Evolutionary conservation across 1,284 basidiomycete genomes (phyloP).

Genomic region (Chiua sp.): DNA sequence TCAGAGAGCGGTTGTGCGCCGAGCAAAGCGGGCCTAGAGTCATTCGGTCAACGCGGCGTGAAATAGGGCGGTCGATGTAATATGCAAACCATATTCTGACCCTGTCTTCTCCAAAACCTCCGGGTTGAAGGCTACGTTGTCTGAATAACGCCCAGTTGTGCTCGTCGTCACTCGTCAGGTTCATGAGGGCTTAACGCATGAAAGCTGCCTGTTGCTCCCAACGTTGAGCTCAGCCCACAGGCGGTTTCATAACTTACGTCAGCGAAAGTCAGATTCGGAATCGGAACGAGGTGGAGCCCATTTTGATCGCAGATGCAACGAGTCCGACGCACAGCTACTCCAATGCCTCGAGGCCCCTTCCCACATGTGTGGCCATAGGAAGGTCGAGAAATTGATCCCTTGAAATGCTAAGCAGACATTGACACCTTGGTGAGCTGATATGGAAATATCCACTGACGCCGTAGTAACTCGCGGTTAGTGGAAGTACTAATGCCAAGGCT

Average conservation of each 20-base stretch:
- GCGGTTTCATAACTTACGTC: conserved; percentile 22
- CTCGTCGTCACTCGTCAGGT: conserved; percentile 28
- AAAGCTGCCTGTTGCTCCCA: conserved; percentile 3
- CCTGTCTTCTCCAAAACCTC: conserved; percentile 67
- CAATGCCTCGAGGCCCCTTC: background rate
- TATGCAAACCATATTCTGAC: conserved; percentile 59
- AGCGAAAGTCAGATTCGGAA: conserved; percentile 17
- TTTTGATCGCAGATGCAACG: too few relatives aligned
- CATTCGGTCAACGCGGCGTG: conserved; percentile 13
- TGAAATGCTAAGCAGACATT: too few relatives aligned
- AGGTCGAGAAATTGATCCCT: too few relatives aligned
- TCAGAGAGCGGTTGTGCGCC: conserved; percentile 29
- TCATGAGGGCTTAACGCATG: conserved; percentile 28
- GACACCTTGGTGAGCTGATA: too few relatives aligned
- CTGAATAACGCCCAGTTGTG: conserved; percentile 57
- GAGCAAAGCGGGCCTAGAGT: conserved; percentile 29
- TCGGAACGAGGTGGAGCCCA: background rate
- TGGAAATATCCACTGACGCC: too few relatives aligned
- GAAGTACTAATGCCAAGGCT: too few relatives aligned
- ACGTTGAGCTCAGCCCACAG: background rate
- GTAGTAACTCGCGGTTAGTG: too few relatives aligned
- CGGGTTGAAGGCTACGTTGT: conserved; percentile 55
- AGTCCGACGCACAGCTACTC: too few relatives aligned
- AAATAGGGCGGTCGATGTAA: background rate
- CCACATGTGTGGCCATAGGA: background rate